A percentile compares a stretch with the other conserved stretches of the same genome.
phyloP scores from a whole-genome alignment of 257 asterid genomes.

The Ilex aquifolium region DNA sequence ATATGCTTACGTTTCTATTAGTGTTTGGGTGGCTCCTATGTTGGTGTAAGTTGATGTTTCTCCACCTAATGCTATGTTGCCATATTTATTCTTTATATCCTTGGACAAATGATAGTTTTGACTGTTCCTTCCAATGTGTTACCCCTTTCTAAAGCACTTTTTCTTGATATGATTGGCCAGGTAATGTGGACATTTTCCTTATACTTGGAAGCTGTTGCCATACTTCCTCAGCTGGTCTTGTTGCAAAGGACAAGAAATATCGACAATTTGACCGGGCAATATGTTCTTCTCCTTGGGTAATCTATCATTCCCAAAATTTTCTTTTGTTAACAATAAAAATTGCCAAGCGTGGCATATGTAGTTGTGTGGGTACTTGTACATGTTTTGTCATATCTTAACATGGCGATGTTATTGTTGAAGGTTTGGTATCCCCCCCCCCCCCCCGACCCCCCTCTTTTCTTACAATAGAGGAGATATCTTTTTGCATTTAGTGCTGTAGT shows the following conservation, averaged over 20 bases:
- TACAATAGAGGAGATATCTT: no score
- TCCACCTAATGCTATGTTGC: neutral
- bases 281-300: slow-evolving; percentile 79
- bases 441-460: no score
- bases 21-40: neutral
- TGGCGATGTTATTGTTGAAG: no score
- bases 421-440: no score
- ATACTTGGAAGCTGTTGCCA: slow-evolving; percentile 84
- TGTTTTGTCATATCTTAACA: no score
- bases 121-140: neutral
- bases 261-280: slow-evolving; percentile 90
- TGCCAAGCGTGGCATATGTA: no score
- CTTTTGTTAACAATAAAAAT: no score
- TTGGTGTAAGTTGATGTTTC: neutral
- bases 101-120: neutral
- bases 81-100: neutral
- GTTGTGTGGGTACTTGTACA: no score
- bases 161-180: slow-evolving; percentile 25
- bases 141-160: slow-evolving; percentile 3
- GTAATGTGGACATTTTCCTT: slow-evolving; percentile 82
- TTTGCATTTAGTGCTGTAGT: no score
- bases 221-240: slow-evolving; percentile 81
- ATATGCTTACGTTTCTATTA: neutral
- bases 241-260: slow-evolving; percentile 84
- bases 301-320: neutral